These are phyloP conservation scores for Tagetes patula DNA, from an alignment of 129 eudicot genomes.

Conservation along the genomic window DNA sequence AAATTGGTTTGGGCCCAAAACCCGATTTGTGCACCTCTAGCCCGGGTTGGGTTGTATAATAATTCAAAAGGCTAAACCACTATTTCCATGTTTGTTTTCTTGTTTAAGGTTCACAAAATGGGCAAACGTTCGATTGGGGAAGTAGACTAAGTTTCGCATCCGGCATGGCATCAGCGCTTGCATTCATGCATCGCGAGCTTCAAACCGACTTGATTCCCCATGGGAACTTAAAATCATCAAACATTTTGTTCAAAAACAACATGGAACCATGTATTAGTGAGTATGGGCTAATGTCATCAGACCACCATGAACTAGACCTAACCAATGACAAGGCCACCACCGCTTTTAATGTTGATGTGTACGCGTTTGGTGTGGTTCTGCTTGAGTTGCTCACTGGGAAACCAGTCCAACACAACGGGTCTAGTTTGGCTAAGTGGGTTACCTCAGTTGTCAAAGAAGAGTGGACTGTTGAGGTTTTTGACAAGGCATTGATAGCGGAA, in stretches of 20 bases:
- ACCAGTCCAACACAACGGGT: conserved; percentile 52
- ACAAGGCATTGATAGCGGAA: conserved; percentile 46
- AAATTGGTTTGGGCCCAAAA: no score
- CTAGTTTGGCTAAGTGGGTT: conserved; percentile 60
- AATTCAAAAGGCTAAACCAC: not conserved
- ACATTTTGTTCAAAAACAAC: conserved; percentile 48
- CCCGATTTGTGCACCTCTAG: no score
- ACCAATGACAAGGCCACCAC: conserved; percentile 17
- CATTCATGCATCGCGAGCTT: conserved; percentile 64
- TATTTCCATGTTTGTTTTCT: not conserved
- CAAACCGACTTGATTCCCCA: conserved; percentile 54
- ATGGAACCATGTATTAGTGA: conserved; percentile 72
- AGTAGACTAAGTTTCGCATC: conserved; percentile 53
- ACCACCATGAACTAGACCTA: conserved; percentile 29
- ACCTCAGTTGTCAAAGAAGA: conserved; percentile 61
- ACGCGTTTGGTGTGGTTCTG: conserved; percentile 54
- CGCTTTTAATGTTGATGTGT: conserved; percentile 46
- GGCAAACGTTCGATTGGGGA: conserved; percentile 57
- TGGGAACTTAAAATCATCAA: conserved; percentile 74
- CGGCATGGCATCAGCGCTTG: conserved; percentile 49
- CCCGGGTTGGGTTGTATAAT: not conserved
- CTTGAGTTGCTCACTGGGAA: conserved; percentile 72
- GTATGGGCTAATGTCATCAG: conserved; percentile 54
- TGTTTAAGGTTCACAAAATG: conserved; percentile 57
- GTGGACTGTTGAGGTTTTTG: conserved; percentile 72